These are phyloP conservation scores for Aspergillus wentii DNA, from an alignment of 495 filamentous ascomycete species.

Conservation along the genomic window DNA sequence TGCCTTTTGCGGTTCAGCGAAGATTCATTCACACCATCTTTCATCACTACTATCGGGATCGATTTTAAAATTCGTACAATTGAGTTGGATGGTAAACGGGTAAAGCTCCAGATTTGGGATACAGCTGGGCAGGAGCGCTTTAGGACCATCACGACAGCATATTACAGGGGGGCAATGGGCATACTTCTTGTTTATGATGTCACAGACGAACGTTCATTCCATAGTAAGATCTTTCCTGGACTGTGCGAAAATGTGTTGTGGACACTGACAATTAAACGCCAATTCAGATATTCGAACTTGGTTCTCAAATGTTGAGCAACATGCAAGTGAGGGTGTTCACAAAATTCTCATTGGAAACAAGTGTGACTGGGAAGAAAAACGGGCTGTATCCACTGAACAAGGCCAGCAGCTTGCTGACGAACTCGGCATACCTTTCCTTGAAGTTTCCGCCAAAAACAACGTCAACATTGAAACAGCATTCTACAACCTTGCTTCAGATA, in stretches of 20 bases:
- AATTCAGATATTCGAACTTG: constrained; percentile 89
- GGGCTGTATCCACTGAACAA: constrained; percentile 85
- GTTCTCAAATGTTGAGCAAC: constrained; percentile 99
- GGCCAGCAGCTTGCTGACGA: constrained; percentile 93
- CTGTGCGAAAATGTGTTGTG: not conserved
- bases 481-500: constrained; percentile 89
- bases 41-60: constrained; percentile 99
- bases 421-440: constrained; percentile 95
- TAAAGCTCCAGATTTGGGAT: constrained; percentile 99
- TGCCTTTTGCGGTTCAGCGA: constrained; percentile 97
- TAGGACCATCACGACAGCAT: constrained; percentile 96
- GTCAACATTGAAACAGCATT: constrained; percentile 99
- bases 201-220: constrained; percentile 94
- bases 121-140: constrained; percentile 98
- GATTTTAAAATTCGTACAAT: constrained; percentile 99
- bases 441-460: constrained; percentile 97
- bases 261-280: constrained; percentile 1
- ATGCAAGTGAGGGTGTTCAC: constrained; percentile 98
- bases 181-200: constrained; percentile 98
- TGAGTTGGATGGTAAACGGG: constrained; percentile 94
- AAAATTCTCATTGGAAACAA: constrained; percentile 99
- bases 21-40: constrained; percentile 96
- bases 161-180: constrained; percentile 97
- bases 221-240: constrained; percentile 61
- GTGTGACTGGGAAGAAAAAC: constrained; percentile 99